These are phyloP conservation scores for Neotropicomus parvogracilis DNA, from an alignment of 1,284 basidiomycete species.

Conservation along the genomic window DNA sequence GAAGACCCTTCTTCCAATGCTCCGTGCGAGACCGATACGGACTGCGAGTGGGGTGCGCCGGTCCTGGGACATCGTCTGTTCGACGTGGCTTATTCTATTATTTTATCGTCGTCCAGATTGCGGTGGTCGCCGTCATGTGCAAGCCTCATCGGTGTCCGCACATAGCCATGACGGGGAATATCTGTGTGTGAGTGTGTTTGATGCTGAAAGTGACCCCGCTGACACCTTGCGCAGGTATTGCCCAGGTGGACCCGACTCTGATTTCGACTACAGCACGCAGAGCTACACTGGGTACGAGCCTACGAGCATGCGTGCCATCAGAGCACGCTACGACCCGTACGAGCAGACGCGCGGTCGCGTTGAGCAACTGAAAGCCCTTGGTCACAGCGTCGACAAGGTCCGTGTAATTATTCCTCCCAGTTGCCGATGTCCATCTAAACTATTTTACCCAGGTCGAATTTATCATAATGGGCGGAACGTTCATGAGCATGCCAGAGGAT, in stretches of 20 bases:
- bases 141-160: conserved; percentile 99
- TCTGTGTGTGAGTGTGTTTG: conserved; percentile 76
- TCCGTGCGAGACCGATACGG: conserved; percentile 92
- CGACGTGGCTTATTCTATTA: conserved; percentile 9
- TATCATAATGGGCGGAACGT: conserved; percentile 99
- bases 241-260: conserved; percentile 97
- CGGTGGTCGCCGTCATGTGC: conserved; percentile 99
- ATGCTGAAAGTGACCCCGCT: background rate
- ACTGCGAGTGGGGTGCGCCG: conserved; percentile 92
- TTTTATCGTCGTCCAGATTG: conserved; percentile 57
- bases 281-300: conserved; percentile 98
- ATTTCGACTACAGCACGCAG: conserved; percentile 99
- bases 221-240: conserved; percentile 70
- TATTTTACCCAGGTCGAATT: conserved; percentile 80
- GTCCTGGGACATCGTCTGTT: background rate
- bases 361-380: conserved; percentile 91
- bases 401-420: conserved; percentile 10
- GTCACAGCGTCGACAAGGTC: conserved; percentile 97
- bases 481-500: conserved; percentile 98
- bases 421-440: background rate
- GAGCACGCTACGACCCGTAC: conserved; percentile 97
- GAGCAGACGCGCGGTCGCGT: conserved; percentile 95
- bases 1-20: conserved; percentile 83
- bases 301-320: conserved; percentile 98
- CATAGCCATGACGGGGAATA: conserved; percentile 99